Evolutionary conservation across 1,284 basidiomycete genomes (phyloP).

Genomic region (Hortiboletus rubellus): DNA sequence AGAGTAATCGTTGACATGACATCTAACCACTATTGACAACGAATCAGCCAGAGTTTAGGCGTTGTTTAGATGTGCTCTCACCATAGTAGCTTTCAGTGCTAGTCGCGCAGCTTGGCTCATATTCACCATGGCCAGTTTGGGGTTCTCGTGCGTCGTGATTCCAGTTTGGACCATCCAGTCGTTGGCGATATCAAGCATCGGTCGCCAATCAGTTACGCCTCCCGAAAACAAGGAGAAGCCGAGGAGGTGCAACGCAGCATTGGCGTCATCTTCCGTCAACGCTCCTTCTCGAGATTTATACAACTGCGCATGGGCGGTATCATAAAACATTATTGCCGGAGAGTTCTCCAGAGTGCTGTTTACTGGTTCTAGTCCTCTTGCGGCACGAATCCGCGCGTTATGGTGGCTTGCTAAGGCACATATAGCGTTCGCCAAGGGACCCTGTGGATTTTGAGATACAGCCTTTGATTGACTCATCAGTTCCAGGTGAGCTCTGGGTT

Average conservation of each 20-base stretch:
- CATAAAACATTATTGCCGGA: slow-evolving; percentile 63
- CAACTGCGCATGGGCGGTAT: slow-evolving; percentile 57
- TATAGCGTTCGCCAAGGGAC: slow-evolving; percentile 66
- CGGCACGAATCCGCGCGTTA: slow-evolving; percentile 58
- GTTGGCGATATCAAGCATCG: slow-evolving; percentile 61
- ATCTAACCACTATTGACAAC: slow-evolving; percentile 63
- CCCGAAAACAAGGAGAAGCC: slow-evolving; percentile 67
- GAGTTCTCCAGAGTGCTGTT: slow-evolving; percentile 56
- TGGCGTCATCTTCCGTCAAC: slow-evolving; percentile 65
- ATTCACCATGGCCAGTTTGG: slow-evolving; percentile 52
- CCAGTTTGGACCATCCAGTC: slow-evolving; percentile 72
- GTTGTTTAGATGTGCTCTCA: slow-evolving; percentile 39
- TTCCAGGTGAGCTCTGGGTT: slow-evolving; percentile 1
- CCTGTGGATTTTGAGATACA: slow-evolving; percentile 62
- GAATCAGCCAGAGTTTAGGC: slow-evolving; percentile 6
- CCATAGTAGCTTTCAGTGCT: slow-evolving; percentile 69
- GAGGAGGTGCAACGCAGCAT: slow-evolving; percentile 72
- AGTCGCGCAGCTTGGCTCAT: slow-evolving; percentile 55
- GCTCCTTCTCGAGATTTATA: slow-evolving; percentile 40
- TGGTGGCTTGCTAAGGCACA: slow-evolving; percentile 76
- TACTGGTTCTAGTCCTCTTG: slow-evolving; percentile 56
- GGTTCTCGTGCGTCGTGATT: slow-evolving; percentile 61
- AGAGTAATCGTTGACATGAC: slow-evolving; percentile 66
- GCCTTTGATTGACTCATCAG: slow-evolving; percentile 43
- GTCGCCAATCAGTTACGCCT: slow-evolving; percentile 63